Evolutionary conservation across 2,329 filamentous ascomycete genomes (phyloP).

Genomic region (Aspergillus versicolor): DNA sequence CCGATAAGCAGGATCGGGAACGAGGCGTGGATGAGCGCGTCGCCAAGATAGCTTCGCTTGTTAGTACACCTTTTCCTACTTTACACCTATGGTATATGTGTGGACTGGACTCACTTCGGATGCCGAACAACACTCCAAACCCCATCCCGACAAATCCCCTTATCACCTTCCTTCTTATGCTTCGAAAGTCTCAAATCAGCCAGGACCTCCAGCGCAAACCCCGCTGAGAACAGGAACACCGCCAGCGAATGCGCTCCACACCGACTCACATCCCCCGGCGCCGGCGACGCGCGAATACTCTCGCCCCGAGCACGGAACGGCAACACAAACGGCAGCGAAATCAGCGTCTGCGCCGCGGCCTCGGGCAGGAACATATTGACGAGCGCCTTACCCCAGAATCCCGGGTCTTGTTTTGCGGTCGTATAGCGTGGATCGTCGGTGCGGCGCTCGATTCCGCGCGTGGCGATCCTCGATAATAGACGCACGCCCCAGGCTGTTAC

Average conservation of each 20-base stretch:
- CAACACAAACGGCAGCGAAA: constrained; percentile 57
- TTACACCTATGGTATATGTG: no score
- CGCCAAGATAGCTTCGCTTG: constrained; percentile 56
- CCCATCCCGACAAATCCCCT: constrained; percentile 52
- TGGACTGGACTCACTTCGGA: constrained; percentile 52
- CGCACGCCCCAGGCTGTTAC: constrained; percentile 60
- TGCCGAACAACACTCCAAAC: constrained; percentile 63
- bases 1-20: constrained; percentile 57
- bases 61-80: background rate
- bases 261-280: constrained; percentile 27
- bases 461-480: constrained; percentile 56
- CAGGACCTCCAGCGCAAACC: constrained; percentile 56
- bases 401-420: constrained; percentile 52
- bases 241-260: constrained; percentile 31
- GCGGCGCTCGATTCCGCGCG: constrained; percentile 50
- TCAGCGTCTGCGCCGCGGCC: constrained; percentile 56
- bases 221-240: constrained; percentile 57
- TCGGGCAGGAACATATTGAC: constrained; percentile 58
- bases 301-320: constrained; percentile 46
- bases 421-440: constrained; percentile 57
- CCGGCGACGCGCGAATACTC: constrained; percentile 28
- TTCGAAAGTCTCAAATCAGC: constrained; percentile 57
- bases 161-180: constrained; percentile 46
- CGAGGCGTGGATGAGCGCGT: constrained; percentile 58
- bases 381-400: constrained; percentile 59